A percentile compares a stretch with the other conserved stretches of the same genome.
These are phyloP conservation scores for Pseudozyma sp. DNA, from an alignment of 1,284 basidiomycete species.

Conservation along the genomic window DNA sequence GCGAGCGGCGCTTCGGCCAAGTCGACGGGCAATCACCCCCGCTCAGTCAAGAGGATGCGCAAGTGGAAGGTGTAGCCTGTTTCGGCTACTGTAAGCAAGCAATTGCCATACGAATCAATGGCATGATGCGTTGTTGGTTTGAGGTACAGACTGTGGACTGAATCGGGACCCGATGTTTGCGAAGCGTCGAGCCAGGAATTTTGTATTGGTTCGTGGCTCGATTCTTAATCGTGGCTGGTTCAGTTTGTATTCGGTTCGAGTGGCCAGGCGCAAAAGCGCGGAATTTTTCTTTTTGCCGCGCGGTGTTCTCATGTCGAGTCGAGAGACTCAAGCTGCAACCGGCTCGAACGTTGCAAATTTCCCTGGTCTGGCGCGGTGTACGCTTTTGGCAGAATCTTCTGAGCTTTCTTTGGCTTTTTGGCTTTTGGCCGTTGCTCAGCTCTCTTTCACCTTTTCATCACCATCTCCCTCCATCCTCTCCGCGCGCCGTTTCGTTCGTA, in stretches of 20 bases:
- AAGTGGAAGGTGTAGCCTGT: constrained; percentile 44
- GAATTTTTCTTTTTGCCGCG: background rate
- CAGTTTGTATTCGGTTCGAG: background rate
- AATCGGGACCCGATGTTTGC: too few relatives aligned
- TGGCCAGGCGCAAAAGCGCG: background rate
- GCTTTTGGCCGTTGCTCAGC: background rate
- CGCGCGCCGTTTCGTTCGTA: background rate
- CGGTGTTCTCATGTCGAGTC: background rate
- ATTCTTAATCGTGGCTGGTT: background rate
- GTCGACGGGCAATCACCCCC: constrained; percentile 24
- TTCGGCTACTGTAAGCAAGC: too few relatives aligned
- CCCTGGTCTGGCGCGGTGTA: background rate
- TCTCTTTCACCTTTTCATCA: constrained; percentile 4
- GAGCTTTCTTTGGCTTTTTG: background rate
- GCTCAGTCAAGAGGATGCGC: constrained; percentile 40
- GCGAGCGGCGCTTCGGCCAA: constrained; percentile 12
- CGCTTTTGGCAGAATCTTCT: constrained; percentile 17
- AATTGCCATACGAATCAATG: background rate
- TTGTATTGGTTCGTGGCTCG: background rate
- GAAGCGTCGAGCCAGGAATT: background rate
- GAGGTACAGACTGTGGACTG: too few relatives aligned
- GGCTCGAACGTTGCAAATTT: background rate
- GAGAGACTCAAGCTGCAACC: background rate
- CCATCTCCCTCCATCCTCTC: constrained; percentile 1
- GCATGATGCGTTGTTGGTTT: background rate